A percentile compares a stretch with the other conserved stretches of the same genome.
These are phyloP conservation scores for Aaosphaeria arxii DNA, from an alignment of 2,329 filamentous ascomycete species.

Conservation along the genomic window DNA sequence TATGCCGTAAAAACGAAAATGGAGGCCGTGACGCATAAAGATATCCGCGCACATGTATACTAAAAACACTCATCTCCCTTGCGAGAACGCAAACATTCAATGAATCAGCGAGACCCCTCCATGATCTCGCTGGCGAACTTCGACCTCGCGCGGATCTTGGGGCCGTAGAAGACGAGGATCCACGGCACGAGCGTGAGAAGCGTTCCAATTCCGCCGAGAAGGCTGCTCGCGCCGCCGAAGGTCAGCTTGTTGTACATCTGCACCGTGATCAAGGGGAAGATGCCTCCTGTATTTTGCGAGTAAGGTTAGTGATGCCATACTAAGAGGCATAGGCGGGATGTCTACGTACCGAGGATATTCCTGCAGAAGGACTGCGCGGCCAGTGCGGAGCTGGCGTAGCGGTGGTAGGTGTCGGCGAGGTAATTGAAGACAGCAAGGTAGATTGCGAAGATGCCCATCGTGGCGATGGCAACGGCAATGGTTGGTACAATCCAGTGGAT, in stretches of 20 bases:
- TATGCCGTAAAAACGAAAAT: too few species aligned
- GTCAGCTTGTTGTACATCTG: slow-evolving; percentile 72
- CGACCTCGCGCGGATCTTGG: slow-evolving; percentile 70
- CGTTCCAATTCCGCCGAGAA: slow-evolving; percentile 70
- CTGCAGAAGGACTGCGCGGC: slow-evolving; percentile 85
- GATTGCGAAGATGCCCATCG: slow-evolving; percentile 80
- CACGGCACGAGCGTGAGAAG: slow-evolving; percentile 79
- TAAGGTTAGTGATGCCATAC: not conserved
- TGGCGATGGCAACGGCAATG: slow-evolving; percentile 69
- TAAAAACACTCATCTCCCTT: too few species aligned
- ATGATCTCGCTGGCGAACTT: slow-evolving; percentile 60
- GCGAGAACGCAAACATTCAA: too few species aligned
- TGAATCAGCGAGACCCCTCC: not conserved
- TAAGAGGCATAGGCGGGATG: not conserved
- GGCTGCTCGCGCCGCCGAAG: slow-evolving; percentile 65
- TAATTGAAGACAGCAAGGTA: slow-evolving; percentile 86
- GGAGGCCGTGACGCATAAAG: too few species aligned
- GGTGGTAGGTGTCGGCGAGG: slow-evolving; percentile 81
- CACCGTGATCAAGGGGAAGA: slow-evolving; percentile 74
- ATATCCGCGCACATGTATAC: too few species aligned
- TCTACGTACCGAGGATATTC: slow-evolving; percentile 63
- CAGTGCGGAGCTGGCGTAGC: slow-evolving; percentile 79
- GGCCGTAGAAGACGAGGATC: slow-evolving; percentile 77
- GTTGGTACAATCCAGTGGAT: slow-evolving; percentile 72
- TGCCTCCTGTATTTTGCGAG: slow-evolving; percentile 48